These are phyloP conservation scores for Penicillium nordicum DNA, from an alignment of 2,329 filamentous ascomycete species.

Conservation along the genomic window DNA sequence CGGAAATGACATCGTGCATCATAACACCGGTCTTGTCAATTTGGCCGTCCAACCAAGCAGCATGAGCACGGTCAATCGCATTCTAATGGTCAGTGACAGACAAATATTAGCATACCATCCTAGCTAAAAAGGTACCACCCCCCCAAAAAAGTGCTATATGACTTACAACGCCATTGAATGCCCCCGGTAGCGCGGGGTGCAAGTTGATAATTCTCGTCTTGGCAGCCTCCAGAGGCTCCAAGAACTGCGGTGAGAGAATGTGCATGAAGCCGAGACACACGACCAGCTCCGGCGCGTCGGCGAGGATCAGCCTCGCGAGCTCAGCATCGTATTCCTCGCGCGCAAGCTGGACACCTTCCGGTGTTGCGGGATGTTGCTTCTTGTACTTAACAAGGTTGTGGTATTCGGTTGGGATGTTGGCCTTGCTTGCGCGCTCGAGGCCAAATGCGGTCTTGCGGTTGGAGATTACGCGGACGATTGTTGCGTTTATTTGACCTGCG, in stretches of 20 bases:
- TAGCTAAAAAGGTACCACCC: not conserved
- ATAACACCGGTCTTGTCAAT: conserved; percentile 74
- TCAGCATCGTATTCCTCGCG: conserved; percentile 71
- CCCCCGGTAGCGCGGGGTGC: conserved; percentile 70
- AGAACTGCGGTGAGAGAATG: conserved; percentile 67
- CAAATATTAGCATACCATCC: not conserved
- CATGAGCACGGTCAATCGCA: conserved; percentile 75
- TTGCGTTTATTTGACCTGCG: conserved; percentile 47
- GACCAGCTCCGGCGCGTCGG: conserved; percentile 66
- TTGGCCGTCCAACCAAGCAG: conserved; percentile 66
- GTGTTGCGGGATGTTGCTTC: conserved; percentile 60
- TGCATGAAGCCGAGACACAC: conserved; percentile 88
- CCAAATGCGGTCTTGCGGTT: conserved; percentile 64
- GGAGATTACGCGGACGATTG: conserved; percentile 63
- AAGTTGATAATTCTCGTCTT: conserved; percentile 74
- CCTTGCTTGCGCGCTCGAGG: conserved; percentile 57
- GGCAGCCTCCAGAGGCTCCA: conserved; percentile 62
- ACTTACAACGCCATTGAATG: conserved; percentile 67
- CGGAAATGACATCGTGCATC: conserved; percentile 77
- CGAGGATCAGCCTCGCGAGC: conserved; percentile 65
- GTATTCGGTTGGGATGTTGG: conserved; percentile 69
- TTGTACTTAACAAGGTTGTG: conserved; percentile 79
- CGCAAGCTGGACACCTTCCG: conserved; percentile 50
- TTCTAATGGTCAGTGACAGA: conserved; percentile 30
- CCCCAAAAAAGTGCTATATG: not conserved